These are phyloP conservation scores for Carallia brachiata DNA, from an alignment of 345 rosid genomes.

Conservation along the genomic window DNA sequence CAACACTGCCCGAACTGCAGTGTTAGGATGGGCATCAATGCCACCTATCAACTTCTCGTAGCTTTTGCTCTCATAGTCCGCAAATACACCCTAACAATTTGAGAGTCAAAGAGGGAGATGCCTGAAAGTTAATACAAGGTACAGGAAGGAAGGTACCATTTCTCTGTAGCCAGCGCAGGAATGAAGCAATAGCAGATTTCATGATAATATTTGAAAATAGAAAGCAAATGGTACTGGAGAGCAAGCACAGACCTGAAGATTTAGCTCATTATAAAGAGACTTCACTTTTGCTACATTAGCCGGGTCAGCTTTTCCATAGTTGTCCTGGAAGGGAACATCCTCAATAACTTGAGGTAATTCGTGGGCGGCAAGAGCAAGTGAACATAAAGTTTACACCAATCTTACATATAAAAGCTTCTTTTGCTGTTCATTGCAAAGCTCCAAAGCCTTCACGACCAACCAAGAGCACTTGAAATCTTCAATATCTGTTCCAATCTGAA, in stretches of 20 bases:
- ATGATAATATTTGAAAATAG: too few relatives aligned
- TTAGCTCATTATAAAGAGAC: slow-evolving; percentile 2
- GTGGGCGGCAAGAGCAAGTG: neutral
- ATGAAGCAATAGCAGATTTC: too few relatives aligned
- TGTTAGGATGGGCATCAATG: slow-evolving; percentile 71
- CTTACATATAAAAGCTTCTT: slow-evolving; percentile 21
- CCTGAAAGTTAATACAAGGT: neutral
- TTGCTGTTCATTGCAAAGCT: slow-evolving; percentile 23
- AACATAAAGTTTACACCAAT: neutral
- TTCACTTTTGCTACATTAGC: slow-evolving; percentile 21
- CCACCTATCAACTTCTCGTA: slow-evolving; percentile 51
- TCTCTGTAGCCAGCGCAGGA: too few relatives aligned
- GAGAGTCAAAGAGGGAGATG: neutral
- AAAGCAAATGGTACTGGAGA: neutral
- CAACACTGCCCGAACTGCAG: slow-evolving; percentile 74
- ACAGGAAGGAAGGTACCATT: too few relatives aligned
- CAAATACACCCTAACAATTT: slow-evolving; percentile 49
- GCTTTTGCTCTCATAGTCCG: slow-evolving; percentile 75
- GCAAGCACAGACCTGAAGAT: slow-evolving; percentile 57
- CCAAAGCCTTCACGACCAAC: slow-evolving; percentile 42
- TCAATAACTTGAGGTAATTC: neutral
- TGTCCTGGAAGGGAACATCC: slow-evolving; percentile 45
- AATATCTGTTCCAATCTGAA: slow-evolving; percentile 32
- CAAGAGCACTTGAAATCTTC: slow-evolving; percentile 50
- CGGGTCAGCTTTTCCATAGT: slow-evolving; percentile 70